Base-by-base conservation (phyloP, 495 filamentous ascomycete species). In the Aspergillus indologenus region DNA sequence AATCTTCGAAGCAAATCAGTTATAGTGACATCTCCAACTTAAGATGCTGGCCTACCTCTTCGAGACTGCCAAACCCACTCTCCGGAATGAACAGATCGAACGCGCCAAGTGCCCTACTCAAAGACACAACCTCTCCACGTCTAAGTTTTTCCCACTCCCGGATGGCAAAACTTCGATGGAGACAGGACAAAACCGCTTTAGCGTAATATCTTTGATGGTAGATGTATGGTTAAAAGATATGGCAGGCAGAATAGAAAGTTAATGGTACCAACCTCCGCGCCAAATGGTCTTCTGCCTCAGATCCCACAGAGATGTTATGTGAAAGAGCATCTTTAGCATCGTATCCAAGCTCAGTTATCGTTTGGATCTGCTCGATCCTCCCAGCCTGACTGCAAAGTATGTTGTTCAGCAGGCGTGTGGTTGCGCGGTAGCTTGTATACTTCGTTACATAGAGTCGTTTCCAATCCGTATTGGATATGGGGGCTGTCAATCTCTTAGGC, bases 61-160 rank as follows among this genome's bases (percentile, higher is more conserved):
- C 81, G 23, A 93, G 67, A 65, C 92, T 90, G 18, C 87, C 85
- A 45, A 84, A 79, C 15, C 81, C 79, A 47, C 85, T 86, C 57
- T 86, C 82, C 12, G 91, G 75, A 40, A 94, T 83, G 67, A 96
- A 97, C 67, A 97, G 81, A 65, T 98, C 94, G 65, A 92, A 96
- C 20, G 86, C 85, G 15, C 84, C 88, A 23, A 97, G 73, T 6
- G 87, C 90, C 47, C 81, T 79, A 68, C 96, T 92, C 43, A 96
- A 79, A 21, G 84, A 67, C 14, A 87, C 73, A 43, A 75, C 64
- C 58, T 83, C 76, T 8, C 76, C 76, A 22, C 75, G 74, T 31
- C 62, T 73, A 12, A 89, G 69, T 54, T 78, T 82, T 48, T 74
- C 72, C 93, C 91, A 96, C 67, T 89, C 81, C 24, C 85, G 78